Evolutionary conservation across 2,329 filamentous ascomycete genomes (phyloP), one percentile per base, ranked within the genome.

Genomic region (Aspergillus versicolor): DNA sequence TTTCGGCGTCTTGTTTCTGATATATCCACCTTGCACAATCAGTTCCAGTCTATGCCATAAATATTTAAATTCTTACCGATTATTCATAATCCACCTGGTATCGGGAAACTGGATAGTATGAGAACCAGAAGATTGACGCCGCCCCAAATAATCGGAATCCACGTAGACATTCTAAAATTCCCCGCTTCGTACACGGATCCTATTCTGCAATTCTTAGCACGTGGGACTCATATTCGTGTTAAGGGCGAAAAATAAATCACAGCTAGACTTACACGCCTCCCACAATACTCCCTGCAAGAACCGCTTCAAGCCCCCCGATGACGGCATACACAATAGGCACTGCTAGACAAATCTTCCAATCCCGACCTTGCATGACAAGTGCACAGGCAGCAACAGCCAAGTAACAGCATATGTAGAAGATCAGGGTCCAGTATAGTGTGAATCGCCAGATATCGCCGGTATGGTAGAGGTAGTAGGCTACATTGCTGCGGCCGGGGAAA

Each of bases 111-210:
- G 5, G 91, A 94, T 61, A 96, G 80, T 49, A 96, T 86, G 45
- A 97, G 79, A 30, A 95, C 83, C 46, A 96, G 73, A 9, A 93
- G 87, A 71, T 91, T 96, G 72, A 93, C 88, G 69, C 90, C 82
- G 1, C 86, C 90, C 92, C 92, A 96, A 21, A 92, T 83, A 68
- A 94, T 89, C 0, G 92, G 92, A 51, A 96, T 90, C 92, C 92
- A 96, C 0, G 92, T 96, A 45, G 91, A 93, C 91, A 96, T 94
- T 67, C 87, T 82, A 71, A 93, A 96, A 74, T 88, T 91, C 43
- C 91, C 92, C 2, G 88, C 84, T 65, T 86, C 84, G 70, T 96
- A 96, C 37, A 93, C 84, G 8, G 88, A 90, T 12, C 90, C 91
- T 19, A 95, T 78, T 48, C 90, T 92, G 61, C 15, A 24, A 52